Base-by-base conservation (phyloP, 148 eudicot genomes). In the Heliamphora exappendiculata region DNA sequence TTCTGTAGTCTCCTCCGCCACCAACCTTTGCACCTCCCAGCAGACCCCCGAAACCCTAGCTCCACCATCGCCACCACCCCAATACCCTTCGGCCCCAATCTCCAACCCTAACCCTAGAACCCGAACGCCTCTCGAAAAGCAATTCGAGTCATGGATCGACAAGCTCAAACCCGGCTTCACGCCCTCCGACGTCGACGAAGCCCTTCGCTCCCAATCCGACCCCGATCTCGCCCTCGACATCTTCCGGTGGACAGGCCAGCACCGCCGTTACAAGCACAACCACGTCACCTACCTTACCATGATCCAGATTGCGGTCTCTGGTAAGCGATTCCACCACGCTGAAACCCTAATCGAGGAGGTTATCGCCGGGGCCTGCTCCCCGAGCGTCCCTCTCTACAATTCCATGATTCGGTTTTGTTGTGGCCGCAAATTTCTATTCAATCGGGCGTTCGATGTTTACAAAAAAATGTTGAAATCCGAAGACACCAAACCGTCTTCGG, bases 181-280 rank as follows among this genome's bases (percentile, higher is more conserved):
- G 66, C 85, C 89, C 0, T 54, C 85, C 22, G 94, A 92, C 79
- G 94, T 92, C 66, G 83, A 76, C 79, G 73, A 76, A 13, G 96
- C 93, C 72, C 86, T 95, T 8, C 81, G 63, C 0, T 67, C 96
- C 80, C 93, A 88, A 78, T 44, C 87, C 70, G 98, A 95, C 76
- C 85, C 94, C 11, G 98, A 95, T 57, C 78, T 95, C 51, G 96
- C 98, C 37, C 87, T 84, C 80, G 94, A 92, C 87, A 89, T 94
- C 67, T 94, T 94, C 85, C 94, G 97, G 0, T 94, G 98, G 98
- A 87, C 96, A 2, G 84, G 91, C 14, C 90, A 86, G 10, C 96
- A 85, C 26, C 94, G 94, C 51, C 68, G 75, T 34, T 94, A 84
- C 88, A 85, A 83, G 49, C 98, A 94, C 84, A 81, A 82, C 82